These are phyloP conservation scores for Lentinula lateritia DNA, from an alignment of 768 basidiomycete genomes.

Conservation along the genomic window DNA sequence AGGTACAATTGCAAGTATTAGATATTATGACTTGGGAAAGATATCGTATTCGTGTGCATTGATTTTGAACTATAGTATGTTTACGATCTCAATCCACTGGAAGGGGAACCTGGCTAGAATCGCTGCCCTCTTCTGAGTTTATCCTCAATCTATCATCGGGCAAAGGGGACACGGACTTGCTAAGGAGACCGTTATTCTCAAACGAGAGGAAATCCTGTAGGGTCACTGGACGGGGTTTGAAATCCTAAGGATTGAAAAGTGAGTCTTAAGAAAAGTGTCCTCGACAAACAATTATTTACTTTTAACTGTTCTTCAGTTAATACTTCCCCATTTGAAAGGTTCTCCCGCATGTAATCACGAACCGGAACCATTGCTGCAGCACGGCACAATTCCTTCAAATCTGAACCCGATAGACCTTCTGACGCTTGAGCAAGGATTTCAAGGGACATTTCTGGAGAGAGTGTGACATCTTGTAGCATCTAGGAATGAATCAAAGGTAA, in stretches of 20 bases:
- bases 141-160: slow-evolving; percentile 2
- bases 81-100: neutral
- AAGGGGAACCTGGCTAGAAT: neutral
- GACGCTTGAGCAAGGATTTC: slow-evolving; percentile 59
- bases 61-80: too few relatives aligned
- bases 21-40: too few relatives aligned
- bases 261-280: neutral
- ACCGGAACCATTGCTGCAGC: slow-evolving; percentile 93
- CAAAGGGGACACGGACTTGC: neutral
- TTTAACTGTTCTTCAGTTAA: slow-evolving; percentile 32
- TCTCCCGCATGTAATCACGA: slow-evolving; percentile 68
- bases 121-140: neutral
- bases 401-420: slow-evolving; percentile 81
- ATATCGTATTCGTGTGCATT: too few relatives aligned
- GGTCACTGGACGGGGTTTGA: slow-evolving; percentile 5
- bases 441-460: slow-evolving; percentile 60
- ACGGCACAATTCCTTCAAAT: slow-evolving; percentile 86
- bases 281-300: neutral
- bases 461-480: slow-evolving; percentile 81
- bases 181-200: neutral
- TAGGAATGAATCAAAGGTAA: slow-evolving; percentile 21
- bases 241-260: neutral
- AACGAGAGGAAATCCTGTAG: slow-evolving; percentile 4
- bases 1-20: too few relatives aligned
- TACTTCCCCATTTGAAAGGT: slow-evolving; percentile 34